A percentile compares a stretch with the other conserved stretches of the same genome.
Conservation (phyloP, 2,329 filamentous ascomycete genomes). For the Sphaerulina vaccinii region DNA sequence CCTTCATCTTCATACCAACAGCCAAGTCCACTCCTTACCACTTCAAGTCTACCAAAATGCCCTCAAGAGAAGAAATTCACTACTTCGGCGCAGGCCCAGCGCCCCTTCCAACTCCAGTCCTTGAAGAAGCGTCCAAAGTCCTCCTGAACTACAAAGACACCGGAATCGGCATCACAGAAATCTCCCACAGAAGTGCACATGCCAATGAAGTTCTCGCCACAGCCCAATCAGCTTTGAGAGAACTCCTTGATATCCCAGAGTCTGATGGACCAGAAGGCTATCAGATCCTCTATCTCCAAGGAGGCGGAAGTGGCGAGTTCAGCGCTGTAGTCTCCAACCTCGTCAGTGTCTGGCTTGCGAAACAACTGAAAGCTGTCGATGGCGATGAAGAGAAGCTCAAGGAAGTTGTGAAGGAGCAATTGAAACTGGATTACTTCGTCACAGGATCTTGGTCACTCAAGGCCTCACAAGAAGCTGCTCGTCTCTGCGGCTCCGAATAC, state of each 20-base stretch:
- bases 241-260: constrained; percentile 76
- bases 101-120: constrained; percentile 75
- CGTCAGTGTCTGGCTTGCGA: constrained; percentile 75
- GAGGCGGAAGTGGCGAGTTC: constrained; percentile 83
- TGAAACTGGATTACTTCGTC: constrained; percentile 85
- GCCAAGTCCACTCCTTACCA: background rate
- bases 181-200: constrained; percentile 79
- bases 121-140: constrained; percentile 72
- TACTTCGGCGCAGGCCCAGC: constrained; percentile 93
- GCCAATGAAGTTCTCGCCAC: constrained; percentile 77
- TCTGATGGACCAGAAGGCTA: constrained; percentile 79
- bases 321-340: constrained; percentile 81
- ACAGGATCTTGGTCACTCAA: constrained; percentile 91
- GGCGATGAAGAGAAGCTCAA: constrained; percentile 60
- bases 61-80: constrained; percentile 69
- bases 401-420: constrained; percentile 63
- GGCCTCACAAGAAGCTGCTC: constrained; percentile 76
- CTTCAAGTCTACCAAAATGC: constrained; percentile 52
- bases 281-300: constrained; percentile 85
- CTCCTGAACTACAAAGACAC: constrained; percentile 79
- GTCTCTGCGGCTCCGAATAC: constrained; percentile 72
- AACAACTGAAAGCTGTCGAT: constrained; percentile 47
- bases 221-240: constrained; percentile 70
- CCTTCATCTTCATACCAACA: too few species aligned
- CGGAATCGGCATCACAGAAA: constrained; percentile 83